A percentile compares a stretch with the other conserved stretches of the same genome.
These are phyloP conservation scores for Pichia eremophila DNA, from an alignment of 805 yeast genomes.

Conservation along the genomic window DNA sequence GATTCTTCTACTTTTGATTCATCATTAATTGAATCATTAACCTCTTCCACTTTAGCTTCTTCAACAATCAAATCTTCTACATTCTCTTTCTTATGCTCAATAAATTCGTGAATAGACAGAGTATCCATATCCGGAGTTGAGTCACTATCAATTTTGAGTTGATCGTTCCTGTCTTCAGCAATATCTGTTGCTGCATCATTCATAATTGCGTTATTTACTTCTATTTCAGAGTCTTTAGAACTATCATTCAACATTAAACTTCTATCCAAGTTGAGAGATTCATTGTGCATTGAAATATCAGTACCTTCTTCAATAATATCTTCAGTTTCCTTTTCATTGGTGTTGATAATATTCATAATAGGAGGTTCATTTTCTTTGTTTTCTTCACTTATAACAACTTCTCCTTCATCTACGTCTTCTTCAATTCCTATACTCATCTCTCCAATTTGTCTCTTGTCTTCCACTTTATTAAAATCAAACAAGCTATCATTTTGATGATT, in stretches of 20 bases:
- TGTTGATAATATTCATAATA: not conserved
- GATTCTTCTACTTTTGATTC: not conserved
- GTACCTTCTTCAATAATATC: not conserved
- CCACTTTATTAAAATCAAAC: not conserved
- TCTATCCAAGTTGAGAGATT: not conserved
- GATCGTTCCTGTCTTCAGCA: not conserved
- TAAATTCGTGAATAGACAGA: conserved; percentile 8
- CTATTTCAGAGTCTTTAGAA: not conserved
- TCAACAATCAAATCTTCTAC: not conserved
- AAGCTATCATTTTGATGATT: not conserved
- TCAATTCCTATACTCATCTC: not conserved
- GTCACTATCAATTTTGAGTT: conserved; percentile 5
- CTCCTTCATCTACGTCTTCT: not conserved
- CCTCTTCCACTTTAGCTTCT: not conserved
- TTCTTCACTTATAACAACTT: not conserved
- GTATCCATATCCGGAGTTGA: conserved; percentile 12
- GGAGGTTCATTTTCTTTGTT: not conserved
- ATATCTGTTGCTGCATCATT: not conserved
- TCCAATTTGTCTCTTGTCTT: not conserved
- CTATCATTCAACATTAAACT: too few relatives aligned
- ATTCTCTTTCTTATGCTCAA: not conserved
- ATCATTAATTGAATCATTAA: not conserved
- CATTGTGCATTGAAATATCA: not conserved
- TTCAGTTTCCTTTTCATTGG: not conserved
- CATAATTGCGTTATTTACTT: not conserved